Base-by-base conservation (phyloP, 2,329 filamentous ascomycete species). In the Scytalidium lignicola region DNA sequence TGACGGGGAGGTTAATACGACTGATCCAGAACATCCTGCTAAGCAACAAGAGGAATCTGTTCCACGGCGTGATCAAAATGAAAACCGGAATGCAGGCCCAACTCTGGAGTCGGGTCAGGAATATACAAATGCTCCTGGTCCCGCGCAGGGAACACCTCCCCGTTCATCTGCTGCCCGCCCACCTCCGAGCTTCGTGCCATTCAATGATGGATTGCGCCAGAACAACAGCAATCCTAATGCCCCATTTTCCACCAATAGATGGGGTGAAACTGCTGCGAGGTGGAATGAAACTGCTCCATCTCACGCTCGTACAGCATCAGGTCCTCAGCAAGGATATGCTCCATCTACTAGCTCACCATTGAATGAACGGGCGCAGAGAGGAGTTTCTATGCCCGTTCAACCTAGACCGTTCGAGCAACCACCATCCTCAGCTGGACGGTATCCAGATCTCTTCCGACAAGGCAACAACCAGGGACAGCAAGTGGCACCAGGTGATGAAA, bases 351-450 rank as follows among this genome's bases (percentile, higher is more conserved):
- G 12, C 12, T 17, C n/a, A 37, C n/a, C 32, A 7, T 37, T 13
- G n/a, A 37, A 13, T 37, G 32, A 17, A 7, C 32, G 32, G 15
- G n/a, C 8, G n/a, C 7, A 37, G 32, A 37, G 32, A 17, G 32
- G 32, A 15, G 32, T n/a, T n/a, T 7, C 6, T 13, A 37, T 37
- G 12, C 46, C 41, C 32, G 17, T 32, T 1, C 56, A 54, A 13
- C 46, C 47, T 12, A 57, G 52, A 17, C 45, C 54, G 9, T 60
- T 66, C n/a, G 67, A 70, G 52, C 65, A 74, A 32, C 76, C 76
- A 5, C 76, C 77, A 5, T 75, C 74, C 3, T 74, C 77, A 3
- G 72, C 76, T 8, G 67, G 74, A 53, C 67, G 75, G 41, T 79
- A 72, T 51, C 74, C 75, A 2, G 65, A 67, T n/a, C 65, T 76